phyloP scores from a whole-genome alignment of 1,139 yeast species.

The Debaryomycetaceae sp. region DNA sequence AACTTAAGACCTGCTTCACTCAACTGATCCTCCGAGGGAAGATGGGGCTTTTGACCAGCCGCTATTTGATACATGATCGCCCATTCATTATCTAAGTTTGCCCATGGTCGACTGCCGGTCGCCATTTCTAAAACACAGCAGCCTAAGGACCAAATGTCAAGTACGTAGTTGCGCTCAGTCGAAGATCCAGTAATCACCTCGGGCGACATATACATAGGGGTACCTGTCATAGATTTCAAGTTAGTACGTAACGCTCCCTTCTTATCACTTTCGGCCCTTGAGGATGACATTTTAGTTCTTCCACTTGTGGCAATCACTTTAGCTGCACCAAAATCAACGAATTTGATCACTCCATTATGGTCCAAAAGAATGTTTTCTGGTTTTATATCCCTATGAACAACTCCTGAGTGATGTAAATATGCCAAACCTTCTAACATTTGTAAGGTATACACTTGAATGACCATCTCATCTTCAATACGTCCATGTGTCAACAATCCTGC shows the following conservation, averaged over 20 bases:
- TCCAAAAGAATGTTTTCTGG: slow-evolving; percentile 92
- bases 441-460: slow-evolving; percentile 83
- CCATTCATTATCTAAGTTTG: slow-evolving; percentile 94
- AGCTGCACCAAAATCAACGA: slow-evolving; percentile 97
- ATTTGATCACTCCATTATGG: slow-evolving; percentile 89
- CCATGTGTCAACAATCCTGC: slow-evolving; percentile 81
- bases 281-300: slow-evolving; percentile 32
- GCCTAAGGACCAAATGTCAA: slow-evolving; percentile 83
- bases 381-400: slow-evolving; percentile 93
- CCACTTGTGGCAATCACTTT: slow-evolving; percentile 82
- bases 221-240: slow-evolving; percentile 73
- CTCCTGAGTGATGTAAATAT: slow-evolving; percentile 91
- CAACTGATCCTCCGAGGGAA: slow-evolving; percentile 77
- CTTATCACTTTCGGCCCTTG: slow-evolving; percentile 8
- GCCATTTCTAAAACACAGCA: slow-evolving; percentile 83
- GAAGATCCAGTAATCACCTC: slow-evolving; percentile 85
- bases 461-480: slow-evolving; percentile 91
- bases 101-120: slow-evolving; percentile 83
- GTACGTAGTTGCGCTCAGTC: slow-evolving; percentile 65
- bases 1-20: slow-evolving; percentile 71
- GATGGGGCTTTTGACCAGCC: slow-evolving; percentile 86
- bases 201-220: slow-evolving; percentile 99
- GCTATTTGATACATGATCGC: slow-evolving; percentile 98
- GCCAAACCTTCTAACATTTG: slow-evolving; percentile 96
- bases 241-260: slow-evolving; percentile 20